Percentiles rank a stretch among this genome's conserved stretches.
Conservation (phyloP, 2,329 filamentous ascomycete genomes). For the Exophiala alcalophila region DNA sequence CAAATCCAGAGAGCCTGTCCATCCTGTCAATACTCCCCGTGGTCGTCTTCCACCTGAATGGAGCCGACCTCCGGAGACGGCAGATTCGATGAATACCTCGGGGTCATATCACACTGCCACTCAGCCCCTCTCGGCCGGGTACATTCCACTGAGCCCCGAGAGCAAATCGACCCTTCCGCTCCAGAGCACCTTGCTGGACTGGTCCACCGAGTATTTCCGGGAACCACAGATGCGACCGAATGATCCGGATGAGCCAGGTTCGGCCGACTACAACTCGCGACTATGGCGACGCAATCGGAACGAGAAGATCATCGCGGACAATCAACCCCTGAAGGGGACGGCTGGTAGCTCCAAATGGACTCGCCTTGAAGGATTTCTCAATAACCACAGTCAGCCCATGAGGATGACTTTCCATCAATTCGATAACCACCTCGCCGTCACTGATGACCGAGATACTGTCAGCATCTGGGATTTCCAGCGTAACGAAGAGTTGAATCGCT, state of each 20-base stretch:
- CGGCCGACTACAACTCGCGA: conserved; percentile 91
- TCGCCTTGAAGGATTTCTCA: conserved; percentile 74
- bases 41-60: conserved; percentile 57
- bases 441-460: conserved; percentile 77
- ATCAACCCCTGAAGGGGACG: conserved; percentile 86
- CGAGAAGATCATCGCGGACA: conserved; percentile 85
- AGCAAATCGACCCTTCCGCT: conserved; percentile 65
- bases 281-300: conserved; percentile 91
- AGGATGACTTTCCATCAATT: conserved; percentile 98
- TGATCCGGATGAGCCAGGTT: conserved; percentile 93
- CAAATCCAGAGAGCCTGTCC: conserved; percentile 29
- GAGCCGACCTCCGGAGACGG: conserved; percentile 69
- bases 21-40: conserved; percentile 40
- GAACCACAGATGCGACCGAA: conserved; percentile 97
- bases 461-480: conserved; percentile 91
- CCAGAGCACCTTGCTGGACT: conserved; percentile 81
- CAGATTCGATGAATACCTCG: conserved; percentile 63
- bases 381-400: conserved; percentile 82
- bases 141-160: conserved; percentile 56
- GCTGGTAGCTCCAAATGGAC: conserved; percentile 87
- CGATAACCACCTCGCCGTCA: conserved; percentile 89
- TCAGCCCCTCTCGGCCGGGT: conserved; percentile 76
- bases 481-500: conserved; percentile 70
- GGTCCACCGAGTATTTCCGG: conserved; percentile 96
- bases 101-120: conserved; percentile 73